Percentiles rank a stretch among this genome's conserved stretches.
Conservation (phyloP, 2,329 filamentous ascomycete species). For the Xylaria sp. region DNA sequence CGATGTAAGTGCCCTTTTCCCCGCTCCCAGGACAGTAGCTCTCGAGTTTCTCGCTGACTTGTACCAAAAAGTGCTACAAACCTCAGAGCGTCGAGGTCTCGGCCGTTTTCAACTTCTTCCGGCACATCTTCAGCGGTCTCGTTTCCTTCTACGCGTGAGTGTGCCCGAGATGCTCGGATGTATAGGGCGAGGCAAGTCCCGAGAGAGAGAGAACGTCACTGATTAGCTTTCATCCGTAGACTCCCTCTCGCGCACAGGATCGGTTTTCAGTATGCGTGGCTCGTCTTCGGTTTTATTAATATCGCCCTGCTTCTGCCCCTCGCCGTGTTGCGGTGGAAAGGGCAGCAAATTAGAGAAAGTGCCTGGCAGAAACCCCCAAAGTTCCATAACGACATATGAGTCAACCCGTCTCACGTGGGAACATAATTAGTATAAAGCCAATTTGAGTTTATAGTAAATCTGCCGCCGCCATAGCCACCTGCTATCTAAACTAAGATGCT, state of each 20-base stretch:
- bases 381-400: constrained; percentile 7
- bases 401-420: too few species aligned
- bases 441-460: too few species aligned
- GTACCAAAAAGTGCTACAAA: constrained; percentile 1
- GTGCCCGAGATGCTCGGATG: not conserved
- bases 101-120: constrained; percentile 4
- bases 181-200: not conserved
- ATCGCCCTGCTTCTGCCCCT: constrained; percentile 1
- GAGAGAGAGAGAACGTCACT: not conserved
- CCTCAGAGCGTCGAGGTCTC: constrained; percentile 3
- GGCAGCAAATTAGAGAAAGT: constrained; percentile 1
- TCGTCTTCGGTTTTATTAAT: not conserved
- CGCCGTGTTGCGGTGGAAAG: constrained; percentile 2
- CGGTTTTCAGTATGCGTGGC: constrained; percentile 4
- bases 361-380: constrained; percentile 4
- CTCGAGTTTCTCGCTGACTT: not conserved
- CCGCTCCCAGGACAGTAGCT: not conserved
- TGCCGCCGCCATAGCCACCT: too few species aligned
- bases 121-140: not conserved
- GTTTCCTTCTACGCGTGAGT: constrained; percentile 9
- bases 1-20: constrained; percentile 1
- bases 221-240: not conserved
- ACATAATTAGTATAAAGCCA: too few species aligned
- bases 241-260: not conserved
- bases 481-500: too few species aligned